Evolutionary conservation across 1,139 yeast genomes (phyloP), one percentile per base, ranked within the genome.

Genomic region (Debaryomyces subglobosus): DNA sequence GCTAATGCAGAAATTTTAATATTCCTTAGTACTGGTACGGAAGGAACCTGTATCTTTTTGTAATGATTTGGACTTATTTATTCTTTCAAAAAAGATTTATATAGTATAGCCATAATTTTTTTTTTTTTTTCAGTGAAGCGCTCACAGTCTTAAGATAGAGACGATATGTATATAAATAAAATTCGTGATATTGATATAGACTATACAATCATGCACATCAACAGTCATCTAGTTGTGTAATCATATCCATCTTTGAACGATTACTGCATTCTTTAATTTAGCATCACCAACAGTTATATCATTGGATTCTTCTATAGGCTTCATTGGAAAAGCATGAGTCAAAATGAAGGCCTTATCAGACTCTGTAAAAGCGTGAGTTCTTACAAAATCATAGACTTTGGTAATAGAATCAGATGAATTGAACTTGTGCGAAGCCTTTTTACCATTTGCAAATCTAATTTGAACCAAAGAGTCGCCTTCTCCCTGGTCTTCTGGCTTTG

Each of bases 371-470:
- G 77, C 77, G 46, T 76, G 74, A 23, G 49, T 53, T 44, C 75
- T 71, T 12, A 90, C 95, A 67, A 81, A 88, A 13, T 83, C 86
- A 62, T 87, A 92, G 13, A 94, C 79, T 27, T 64, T 75, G 44
- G 81, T 74, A n/a, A 92, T 85, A 0, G 89, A 72, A 49, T 86
- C 96, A 1, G 78, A 58, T 3, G 90, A 74, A 54, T 82, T 74
- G 64, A 94, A 86, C 47, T 80, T 80, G 43, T 82, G 83, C 8
- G 90, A 78, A 21, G 79, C 74, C 51, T 88, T 78, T 55, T 84
- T 78, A 3, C 98, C 98, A 59, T 83, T 87, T 1, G 96, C 95
- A 54, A 92, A 79, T 61, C 98, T 81, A 23, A 94, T 82, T 68
- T 91, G 97, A 3, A 94, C 85, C 9, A 78, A 71, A 0, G 95